These are phyloP conservation scores for Lasiosphaeriaceae sp. DNA, from an alignment of 495 filamentous ascomycete species.

Conservation along the genomic window DNA sequence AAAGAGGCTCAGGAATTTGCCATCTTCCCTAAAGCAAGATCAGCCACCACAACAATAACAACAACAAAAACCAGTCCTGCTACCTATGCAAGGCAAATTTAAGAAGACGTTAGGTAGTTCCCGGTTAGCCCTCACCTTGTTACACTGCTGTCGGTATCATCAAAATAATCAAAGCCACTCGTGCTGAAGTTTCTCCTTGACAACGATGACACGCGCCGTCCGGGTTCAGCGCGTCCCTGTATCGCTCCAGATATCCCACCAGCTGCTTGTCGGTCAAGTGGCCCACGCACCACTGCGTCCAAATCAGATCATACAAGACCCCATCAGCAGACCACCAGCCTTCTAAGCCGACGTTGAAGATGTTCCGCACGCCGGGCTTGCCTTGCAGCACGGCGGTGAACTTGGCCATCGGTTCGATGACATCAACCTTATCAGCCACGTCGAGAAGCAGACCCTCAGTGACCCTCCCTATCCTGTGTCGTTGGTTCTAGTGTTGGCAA, in stretches of 20 bases:
- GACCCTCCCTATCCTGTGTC: conserved; percentile 53
- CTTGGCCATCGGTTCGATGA: conserved; percentile 54
- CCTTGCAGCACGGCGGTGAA: conserved; percentile 50
- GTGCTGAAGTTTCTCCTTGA: conserved; percentile 88
- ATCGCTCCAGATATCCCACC: conserved; percentile 60
- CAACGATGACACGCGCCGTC: conserved; percentile 56
- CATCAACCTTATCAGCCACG: conserved; percentile 32
- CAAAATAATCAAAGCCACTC: conserved; percentile 62
- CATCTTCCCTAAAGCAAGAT: no score
- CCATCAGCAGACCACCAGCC: conserved; percentile 59
- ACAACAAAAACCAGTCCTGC: no score
- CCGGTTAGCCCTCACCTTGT: conserved; percentile 62
- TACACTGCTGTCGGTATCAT: conserved; percentile 74
- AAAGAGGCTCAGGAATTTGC: no score
- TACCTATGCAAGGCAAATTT: no score
- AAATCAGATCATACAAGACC: conserved; percentile 57
- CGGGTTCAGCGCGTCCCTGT: conserved; percentile 49
- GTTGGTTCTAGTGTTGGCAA: no score
- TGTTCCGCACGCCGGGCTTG: conserved; percentile 49
- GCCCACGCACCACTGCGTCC: conserved; percentile 88
- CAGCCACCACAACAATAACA: no score
- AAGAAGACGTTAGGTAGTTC: no score
- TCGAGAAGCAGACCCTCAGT: conserved; percentile 38
- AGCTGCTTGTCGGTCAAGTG: conserved; percentile 81
- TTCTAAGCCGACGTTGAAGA: conserved; percentile 72